Evolutionary conservation across 805 yeast species (phyloP), one percentile per base, ranked within the genome.

Genomic region (Wickerhamiella azymoides): DNA sequence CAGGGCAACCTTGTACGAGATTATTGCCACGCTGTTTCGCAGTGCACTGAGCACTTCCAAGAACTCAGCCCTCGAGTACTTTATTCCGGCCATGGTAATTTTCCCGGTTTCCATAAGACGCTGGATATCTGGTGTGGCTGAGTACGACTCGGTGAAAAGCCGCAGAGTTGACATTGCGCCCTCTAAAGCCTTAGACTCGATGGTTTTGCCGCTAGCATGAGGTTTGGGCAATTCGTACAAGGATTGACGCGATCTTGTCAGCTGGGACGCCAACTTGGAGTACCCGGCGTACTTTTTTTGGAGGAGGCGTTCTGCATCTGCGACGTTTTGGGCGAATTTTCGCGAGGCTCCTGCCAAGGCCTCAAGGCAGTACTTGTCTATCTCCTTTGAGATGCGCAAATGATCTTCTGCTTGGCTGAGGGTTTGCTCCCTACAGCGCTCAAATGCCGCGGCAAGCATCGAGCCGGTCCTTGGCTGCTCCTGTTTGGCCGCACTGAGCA

Each of bases 1-100:
- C 26, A 84, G 70, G 0, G 92, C 75, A 16, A 82, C 77, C 53
- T 73, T 77, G 55, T 75, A 73, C 17, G 77, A 71, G 1, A 56
- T 54, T 40, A 71, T 67, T 1, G 77, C 78, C 11, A 84, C 68
- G 28, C 69, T 67, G 0, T 57, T 54, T 37, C 76, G 54, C 52
- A 76, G 57, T 35, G 63, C 56, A 8, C 54, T 49, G 26, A 79
- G 55, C 1, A 75, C 59, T 33, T 67, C 69, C 32, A 62, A 65
- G 50, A 72, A 52, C 18, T 61, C 60, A 14, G 63, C 65, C 0
- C 59, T 54, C 28, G 57, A 58, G 63, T 56, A 66, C n/a, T 40
- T 47, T 7, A 48, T 47, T 2, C 64, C 64, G 5, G 66, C 70
- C 6, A 59, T 32, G 8, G 40, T 50, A 21, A 51, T 33, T 10